A percentile compares a stretch with the other conserved stretches of the same genome.
phyloP scores from a whole-genome alignment of 768 basidiomycete species.

The Sistotremastrum suecicum region DNA sequence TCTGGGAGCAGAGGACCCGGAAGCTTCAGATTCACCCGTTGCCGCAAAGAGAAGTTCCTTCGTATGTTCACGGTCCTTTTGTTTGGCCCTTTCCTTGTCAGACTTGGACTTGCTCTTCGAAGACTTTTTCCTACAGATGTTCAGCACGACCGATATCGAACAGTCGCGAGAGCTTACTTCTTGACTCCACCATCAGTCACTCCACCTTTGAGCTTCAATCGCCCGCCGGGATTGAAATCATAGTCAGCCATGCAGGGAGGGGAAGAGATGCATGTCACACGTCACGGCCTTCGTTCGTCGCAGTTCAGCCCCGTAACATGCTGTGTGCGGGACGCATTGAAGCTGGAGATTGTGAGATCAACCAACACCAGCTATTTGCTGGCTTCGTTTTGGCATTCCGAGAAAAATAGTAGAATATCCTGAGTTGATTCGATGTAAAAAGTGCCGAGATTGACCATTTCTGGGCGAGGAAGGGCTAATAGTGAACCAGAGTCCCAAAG shows the following conservation, averaged over 20 bases:
- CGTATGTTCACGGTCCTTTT: conserved; percentile 27
- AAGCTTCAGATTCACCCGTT: conserved; percentile 24
- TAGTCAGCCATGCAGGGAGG: conserved; percentile 58
- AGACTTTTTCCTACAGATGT: conserved; percentile 68
- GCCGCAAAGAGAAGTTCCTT: conserved; percentile 41
- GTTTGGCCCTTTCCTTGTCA: conserved; percentile 19
- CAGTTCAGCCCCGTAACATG: too few species aligned
- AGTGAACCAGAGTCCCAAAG: too few species aligned
- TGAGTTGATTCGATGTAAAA: too few species aligned
- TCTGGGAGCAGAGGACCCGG: conserved; percentile 1
- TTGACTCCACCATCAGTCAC: conserved; percentile 70
- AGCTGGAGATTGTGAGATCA: too few species aligned
- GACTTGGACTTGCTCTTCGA: conserved; percentile 38
- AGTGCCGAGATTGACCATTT: too few species aligned
- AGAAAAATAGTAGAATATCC: too few species aligned
- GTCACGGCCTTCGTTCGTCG: not conserved
- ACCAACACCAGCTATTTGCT: too few species aligned
- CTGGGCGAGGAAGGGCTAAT: too few species aligned
- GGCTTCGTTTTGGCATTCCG: too few species aligned
- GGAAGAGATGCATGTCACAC: conserved; percentile 1
- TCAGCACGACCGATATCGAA: conserved; percentile 6
- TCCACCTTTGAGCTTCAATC: conserved; percentile 81
- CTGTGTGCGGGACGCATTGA: too few species aligned
- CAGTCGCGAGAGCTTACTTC: conserved; percentile 37
- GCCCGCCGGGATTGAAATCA: conserved; percentile 71